Conservation (phyloP, 148 eudicot species). For the Camellia japonica region DNA sequence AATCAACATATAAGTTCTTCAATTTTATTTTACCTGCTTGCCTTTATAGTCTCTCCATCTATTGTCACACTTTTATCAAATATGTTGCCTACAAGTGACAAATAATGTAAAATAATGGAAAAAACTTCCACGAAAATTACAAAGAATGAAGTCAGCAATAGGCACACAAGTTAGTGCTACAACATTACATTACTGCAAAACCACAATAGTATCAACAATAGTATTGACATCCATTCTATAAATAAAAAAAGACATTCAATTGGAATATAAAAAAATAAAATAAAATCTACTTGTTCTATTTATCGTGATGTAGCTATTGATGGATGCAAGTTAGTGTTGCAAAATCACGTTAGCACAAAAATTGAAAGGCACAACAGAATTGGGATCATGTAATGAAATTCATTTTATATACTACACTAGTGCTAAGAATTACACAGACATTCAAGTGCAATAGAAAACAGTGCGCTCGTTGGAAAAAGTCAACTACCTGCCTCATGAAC, state of each 20-base stretch:
- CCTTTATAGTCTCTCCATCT: constrained; percentile 39
- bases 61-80: constrained; percentile 37
- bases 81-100: constrained; percentile 41
- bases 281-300: not conserved
- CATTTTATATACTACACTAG: not conserved
- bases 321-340: not conserved
- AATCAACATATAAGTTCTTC: not conserved
- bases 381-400: not conserved
- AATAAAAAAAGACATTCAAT: not conserved
- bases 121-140: not conserved
- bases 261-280: not conserved
- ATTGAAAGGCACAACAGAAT: not conserved
- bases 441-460: not conserved
- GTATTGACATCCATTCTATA: not conserved
- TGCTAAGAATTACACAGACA: not conserved
- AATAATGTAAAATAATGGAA: not conserved
- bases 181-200: not conserved
- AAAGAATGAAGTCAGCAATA: not conserved
- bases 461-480: too few relatives aligned
- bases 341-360: not conserved
- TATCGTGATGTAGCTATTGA: not conserved
- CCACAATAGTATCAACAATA: not conserved
- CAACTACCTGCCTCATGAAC: too few relatives aligned
- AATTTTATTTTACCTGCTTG: constrained; percentile 44
- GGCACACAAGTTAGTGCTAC: not conserved